These are phyloP conservation scores for Puccinia brachypodii DNA, from an alignment of 1,284 basidiomycete species.

Conservation along the genomic window DNA sequence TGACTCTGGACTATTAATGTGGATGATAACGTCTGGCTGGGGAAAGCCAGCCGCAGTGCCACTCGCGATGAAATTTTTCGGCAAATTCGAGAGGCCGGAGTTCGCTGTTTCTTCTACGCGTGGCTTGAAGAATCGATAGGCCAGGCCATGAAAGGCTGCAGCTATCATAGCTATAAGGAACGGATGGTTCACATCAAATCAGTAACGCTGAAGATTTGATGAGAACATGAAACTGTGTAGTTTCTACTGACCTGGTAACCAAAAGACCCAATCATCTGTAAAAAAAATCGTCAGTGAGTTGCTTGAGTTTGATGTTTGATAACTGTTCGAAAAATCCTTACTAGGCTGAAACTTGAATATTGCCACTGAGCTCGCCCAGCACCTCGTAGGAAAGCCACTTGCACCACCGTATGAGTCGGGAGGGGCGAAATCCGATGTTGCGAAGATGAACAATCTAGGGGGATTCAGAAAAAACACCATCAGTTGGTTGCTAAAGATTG, in stretches of 20 bases:
- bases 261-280: conserved; percentile 37
- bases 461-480: background rate
- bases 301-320: background rate
- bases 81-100: background rate
- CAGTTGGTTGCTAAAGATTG: background rate
- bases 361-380: conserved; percentile 14
- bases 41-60: background rate
- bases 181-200: background rate
- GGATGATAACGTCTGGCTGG: background rate
- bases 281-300: background rate
- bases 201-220: background rate
- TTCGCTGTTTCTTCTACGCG: background rate
- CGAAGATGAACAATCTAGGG: conserved; percentile 24
- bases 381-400: conserved; percentile 25
- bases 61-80: background rate
- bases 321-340: background rate
- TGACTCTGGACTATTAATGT: background rate
- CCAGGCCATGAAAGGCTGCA: conserved; percentile 7
- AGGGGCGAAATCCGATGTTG: conserved; percentile 12
- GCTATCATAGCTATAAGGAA: background rate
- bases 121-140: conserved; percentile 21
- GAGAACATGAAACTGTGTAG: background rate
- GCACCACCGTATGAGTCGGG: background rate
- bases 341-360: background rate
- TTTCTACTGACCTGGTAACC: conserved; percentile 28